Percentiles rank a stretch among this genome's conserved stretches.
These are phyloP conservation scores for Daldinia childiae DNA, from an alignment of 495 filamentous ascomycete genomes.

Conservation along the genomic window DNA sequence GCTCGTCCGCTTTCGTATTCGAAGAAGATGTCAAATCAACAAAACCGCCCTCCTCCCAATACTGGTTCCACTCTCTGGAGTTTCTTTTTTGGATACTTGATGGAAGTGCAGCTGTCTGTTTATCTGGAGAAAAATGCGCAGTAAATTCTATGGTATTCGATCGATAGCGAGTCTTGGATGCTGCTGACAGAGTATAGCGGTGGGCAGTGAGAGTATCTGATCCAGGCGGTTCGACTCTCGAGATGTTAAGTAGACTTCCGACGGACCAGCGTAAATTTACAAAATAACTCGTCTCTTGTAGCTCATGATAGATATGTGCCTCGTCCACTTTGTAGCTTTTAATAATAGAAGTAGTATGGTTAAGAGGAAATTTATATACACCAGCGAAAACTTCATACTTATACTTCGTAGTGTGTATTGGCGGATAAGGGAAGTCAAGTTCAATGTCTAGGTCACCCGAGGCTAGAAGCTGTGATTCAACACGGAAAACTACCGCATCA, in stretches of 20 bases:
- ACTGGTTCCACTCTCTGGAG: constrained; percentile 50
- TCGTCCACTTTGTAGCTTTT: constrained; percentile 15
- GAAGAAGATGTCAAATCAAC: constrained; percentile 54
- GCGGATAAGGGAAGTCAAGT: constrained; percentile 55
- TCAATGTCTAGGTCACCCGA: constrained; percentile 48
- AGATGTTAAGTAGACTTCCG: constrained; percentile 37
- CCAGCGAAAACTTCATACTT: constrained; percentile 50
- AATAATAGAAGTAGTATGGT: constrained; percentile 39
- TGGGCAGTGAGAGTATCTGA: constrained; percentile 31
- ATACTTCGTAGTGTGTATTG: constrained; percentile 46
- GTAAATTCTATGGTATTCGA: constrained; percentile 34
- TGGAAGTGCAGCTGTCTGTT: constrained; percentile 25
- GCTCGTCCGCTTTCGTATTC: constrained; percentile 53
- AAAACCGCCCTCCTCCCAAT: constrained; percentile 59
- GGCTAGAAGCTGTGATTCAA: constrained; percentile 46
- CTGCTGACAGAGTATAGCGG: constrained; percentile 29
- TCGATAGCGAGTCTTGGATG: constrained; percentile 12
- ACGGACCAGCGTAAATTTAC: constrained; percentile 49
- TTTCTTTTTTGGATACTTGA: constrained; percentile 28
- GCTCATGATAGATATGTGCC: constrained; percentile 48
- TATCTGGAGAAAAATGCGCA: constrained; percentile 34
- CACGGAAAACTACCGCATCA: constrained; percentile 49
- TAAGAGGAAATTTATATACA: constrained; percentile 45
- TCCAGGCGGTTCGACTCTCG: constrained; percentile 22
- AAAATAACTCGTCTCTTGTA: constrained; percentile 52